Evolutionary conservation across 192 early-diverging fungal genomes (phyloP), one percentile per base, ranked within the genome.

Genomic region (Backusella sp.): DNA sequence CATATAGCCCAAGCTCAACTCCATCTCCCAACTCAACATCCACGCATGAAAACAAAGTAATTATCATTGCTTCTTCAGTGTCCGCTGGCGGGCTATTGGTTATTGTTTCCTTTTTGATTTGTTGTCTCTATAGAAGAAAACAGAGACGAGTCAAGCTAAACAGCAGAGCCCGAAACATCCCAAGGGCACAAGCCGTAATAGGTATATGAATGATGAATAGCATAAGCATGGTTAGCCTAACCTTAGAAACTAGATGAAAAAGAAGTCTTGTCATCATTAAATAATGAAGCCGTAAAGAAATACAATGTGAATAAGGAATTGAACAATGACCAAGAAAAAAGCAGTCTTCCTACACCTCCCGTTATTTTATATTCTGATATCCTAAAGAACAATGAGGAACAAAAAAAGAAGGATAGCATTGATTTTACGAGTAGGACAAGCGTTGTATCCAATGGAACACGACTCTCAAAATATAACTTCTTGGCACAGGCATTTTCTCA

Each of bases 381-480:
- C 21, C 9, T 62, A n/a, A 62, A 62, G 56, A 26, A 62, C 3
- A 62, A 62, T 28, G 56, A 56, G 53, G 6, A 59, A 11, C n/a
- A 28, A 6, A 26, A 62, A 26, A 28, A 62, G 23, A 26, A 62
- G 23, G 56, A 62, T 11, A 28, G 21, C 12, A 26, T 23, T 11
- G 56, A 62, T 23, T 28, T 62, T 12, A 62, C 23, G 3, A 62
- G 56, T 62, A 28, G 56, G 56, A 62, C 56, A 62, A 62, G 56
- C 26, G 23, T 28, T 12, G 56, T 62, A 68, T 68, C 66, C 35
- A 68, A 68, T 35, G 32, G 35, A 15, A 79, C 79, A 49, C 76
- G 83, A 30, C 46, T 84, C 26, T 84, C 83, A 35, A 80, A 80
- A 70, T 84, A 84, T 46, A 81, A 80, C 39, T 84, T 80, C 66